phyloP scores from a whole-genome alignment of 371 early-diverging fungal genomes.

The Coemansia sp. region DNA sequence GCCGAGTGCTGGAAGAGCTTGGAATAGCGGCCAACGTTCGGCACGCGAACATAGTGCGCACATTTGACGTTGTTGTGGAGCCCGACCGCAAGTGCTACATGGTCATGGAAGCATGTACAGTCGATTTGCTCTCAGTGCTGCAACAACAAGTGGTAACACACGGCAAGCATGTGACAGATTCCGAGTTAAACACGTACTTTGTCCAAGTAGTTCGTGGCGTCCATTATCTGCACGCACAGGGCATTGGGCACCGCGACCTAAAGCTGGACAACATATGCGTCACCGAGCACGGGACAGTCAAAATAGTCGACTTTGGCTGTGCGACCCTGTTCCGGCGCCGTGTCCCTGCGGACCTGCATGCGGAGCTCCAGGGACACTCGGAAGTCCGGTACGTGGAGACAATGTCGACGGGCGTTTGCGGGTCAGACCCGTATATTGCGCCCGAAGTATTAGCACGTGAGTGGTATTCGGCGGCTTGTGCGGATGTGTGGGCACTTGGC shows the following conservation, averaged over 20 bases:
- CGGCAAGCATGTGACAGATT: neutral
- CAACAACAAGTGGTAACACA: constrained; percentile 40
- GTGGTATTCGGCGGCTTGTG: constrained; percentile 60
- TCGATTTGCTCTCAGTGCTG: constrained; percentile 67
- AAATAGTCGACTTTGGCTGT: constrained; percentile 91
- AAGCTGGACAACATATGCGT: constrained; percentile 85
- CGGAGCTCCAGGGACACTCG: neutral
- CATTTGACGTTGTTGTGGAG: constrained; percentile 60
- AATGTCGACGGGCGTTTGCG: constrained; percentile 73
- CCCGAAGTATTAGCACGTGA: constrained; percentile 72
- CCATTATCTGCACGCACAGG: constrained; percentile 64
- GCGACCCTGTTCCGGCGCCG: constrained; percentile 49
- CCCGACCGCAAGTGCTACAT: constrained; percentile 55
- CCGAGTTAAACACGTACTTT: constrained; percentile 31
- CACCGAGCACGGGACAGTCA: constrained; percentile 65
- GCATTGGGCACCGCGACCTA: constrained; percentile 82
- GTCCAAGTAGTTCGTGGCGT: constrained; percentile 66
- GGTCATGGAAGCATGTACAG: constrained; percentile 75
- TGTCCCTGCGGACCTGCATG: neutral
- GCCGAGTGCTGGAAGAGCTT: constrained; percentile 43
- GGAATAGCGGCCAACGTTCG: constrained; percentile 42
- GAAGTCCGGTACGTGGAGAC: constrained; percentile 44
- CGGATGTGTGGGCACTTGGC: constrained; percentile 72
- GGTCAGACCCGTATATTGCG: constrained; percentile 88
- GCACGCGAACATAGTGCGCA: constrained; percentile 49